Base-by-base conservation (phyloP, 805 yeast species). In the Saturnispora saitoi region DNA sequence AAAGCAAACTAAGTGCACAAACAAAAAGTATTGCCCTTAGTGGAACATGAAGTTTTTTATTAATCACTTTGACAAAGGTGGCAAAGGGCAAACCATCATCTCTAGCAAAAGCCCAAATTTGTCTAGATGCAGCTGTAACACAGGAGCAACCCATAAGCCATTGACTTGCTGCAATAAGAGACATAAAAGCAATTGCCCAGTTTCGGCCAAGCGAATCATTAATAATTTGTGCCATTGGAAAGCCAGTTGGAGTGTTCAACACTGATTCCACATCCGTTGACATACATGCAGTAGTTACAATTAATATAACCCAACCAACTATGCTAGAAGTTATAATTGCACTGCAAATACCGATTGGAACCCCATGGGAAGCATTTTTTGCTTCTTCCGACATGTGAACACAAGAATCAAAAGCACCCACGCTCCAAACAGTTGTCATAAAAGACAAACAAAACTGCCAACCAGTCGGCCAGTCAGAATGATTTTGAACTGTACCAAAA, bases 361-460 rank as follows among this genome's bases (percentile, higher is more conserved):
- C 78, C 12, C 83, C 76, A 42, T 69, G 68, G 7, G 77, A 68
- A 17, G 87, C 82, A 58, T 80, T 75, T 48, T 68, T 68, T 12
- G 83, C 83, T 62, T 82, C 88, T 60, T 82, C 89, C 14, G 81
- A 70, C 77, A 80, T 77, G 65, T 82, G 87, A 43, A 82, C 78
- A 56, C 82, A 78, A 2, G 84, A 76, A 61, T 82, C 88, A 61
- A 80, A 81, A 0, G 82, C 79, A 31, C 85, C 83, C 58, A 82
- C 81, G 14, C 85, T 80, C 88, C 89, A 82, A 45, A 81, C 73
- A 1, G 81, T 77, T 1, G 86, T 80, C 77, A 78, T 71, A 53
- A 78, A 63, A 4, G 58, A 50, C 14, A 58, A 32, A 48, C 72
- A 61, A 58, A 68, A 75, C 32, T 76, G 70, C 77, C 81, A 78